Base-by-base conservation (phyloP, 164 flowering plant species). In the Piper longum region DNA sequence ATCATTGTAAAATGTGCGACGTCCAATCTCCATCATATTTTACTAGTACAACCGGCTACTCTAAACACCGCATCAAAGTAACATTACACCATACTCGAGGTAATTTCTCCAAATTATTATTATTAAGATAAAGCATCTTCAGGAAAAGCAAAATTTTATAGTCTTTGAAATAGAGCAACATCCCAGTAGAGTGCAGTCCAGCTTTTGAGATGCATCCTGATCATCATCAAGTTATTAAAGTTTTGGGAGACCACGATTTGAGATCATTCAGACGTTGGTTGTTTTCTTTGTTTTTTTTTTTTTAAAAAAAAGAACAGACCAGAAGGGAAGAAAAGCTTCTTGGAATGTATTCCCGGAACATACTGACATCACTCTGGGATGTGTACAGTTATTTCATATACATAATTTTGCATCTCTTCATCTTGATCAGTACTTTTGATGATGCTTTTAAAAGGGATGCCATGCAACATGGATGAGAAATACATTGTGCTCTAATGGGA, bases 331-430 rank as follows among this genome's bases (percentile, higher is more conserved):
- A 51, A 62, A 54, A 17, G 48, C 64, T 67, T 26, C 13, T 26
- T 41, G 55, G n/a, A 18, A 43, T 59, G 26, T 39, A 6, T 14
- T 9, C 17, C 59, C 36, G 18, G 58, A n/a, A 40, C 61, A 55
- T 5, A 66, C 59, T 66, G 56, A 70, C 65, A 56, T 68, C 61
- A 41, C 45, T 42, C 62, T 67, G 44, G 73, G 73, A 64, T 67
- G 14, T 58, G 76, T 67, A 73, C 73, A 64, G 61, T 70, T 66
- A 74, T 62, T 64, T 56, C 65, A 26, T 60, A 45, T 44, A 41
- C 62, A 73, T 73, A 62, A 41, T 66, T 57, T 66, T 45, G 16
- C 42, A 14, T 18, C 60, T 36, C 68, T 70, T 73, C 64, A 56
- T 57, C 68, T 61, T 56, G 9, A 44, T 39, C 65, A 41, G 5